A percentile compares a stretch with the other conserved stretches of the same genome.
These are phyloP conservation scores for Lathyrus sativus DNA, from an alignment of 306 rosid genomes.

Conservation along the genomic window DNA sequence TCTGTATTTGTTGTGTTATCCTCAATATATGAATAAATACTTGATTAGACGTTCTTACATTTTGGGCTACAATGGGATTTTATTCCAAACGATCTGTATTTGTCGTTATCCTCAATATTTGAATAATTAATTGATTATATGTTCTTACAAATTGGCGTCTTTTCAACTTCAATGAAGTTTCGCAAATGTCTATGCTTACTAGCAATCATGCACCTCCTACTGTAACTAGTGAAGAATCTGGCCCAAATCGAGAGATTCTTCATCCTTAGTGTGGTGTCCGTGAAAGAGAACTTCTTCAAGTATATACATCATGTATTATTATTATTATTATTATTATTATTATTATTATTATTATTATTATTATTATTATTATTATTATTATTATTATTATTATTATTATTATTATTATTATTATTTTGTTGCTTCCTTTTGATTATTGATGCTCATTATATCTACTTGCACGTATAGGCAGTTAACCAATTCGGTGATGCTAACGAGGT, in stretches of 20 bases:
- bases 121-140: constrained; percentile 24
- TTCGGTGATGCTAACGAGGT: constrained; percentile 99
- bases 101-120: constrained; percentile 1
- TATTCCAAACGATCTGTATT: constrained; percentile 12
- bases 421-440: constrained; percentile 32
- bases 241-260: constrained; percentile 68
- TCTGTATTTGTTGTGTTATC: constrained; percentile 1
- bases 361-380: too few species aligned
- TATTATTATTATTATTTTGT: not conserved
- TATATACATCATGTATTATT: constrained; percentile 32
- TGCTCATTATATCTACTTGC: constrained; percentile 41
- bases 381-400: too few species aligned
- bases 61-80: not conserved
- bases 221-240: constrained; percentile 80
- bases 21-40: constrained; percentile 5
- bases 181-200: constrained; percentile 87
- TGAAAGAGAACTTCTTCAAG: constrained; percentile 98
- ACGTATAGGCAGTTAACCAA: constrained; percentile 86
- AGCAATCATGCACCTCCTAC: constrained; percentile 68
- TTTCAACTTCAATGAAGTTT: constrained; percentile 96
- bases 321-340: too few species aligned
- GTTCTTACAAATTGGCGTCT: constrained; percentile 86
- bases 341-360: too few species aligned
- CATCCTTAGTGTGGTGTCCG: constrained; percentile 97
- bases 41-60: constrained; percentile 33